A percentile compares a stretch with the other conserved stretches of the same genome.
phyloP scores from a whole-genome alignment of 1,284 basidiomycete genomes.

The Pyrrhoderma noxium region DNA sequence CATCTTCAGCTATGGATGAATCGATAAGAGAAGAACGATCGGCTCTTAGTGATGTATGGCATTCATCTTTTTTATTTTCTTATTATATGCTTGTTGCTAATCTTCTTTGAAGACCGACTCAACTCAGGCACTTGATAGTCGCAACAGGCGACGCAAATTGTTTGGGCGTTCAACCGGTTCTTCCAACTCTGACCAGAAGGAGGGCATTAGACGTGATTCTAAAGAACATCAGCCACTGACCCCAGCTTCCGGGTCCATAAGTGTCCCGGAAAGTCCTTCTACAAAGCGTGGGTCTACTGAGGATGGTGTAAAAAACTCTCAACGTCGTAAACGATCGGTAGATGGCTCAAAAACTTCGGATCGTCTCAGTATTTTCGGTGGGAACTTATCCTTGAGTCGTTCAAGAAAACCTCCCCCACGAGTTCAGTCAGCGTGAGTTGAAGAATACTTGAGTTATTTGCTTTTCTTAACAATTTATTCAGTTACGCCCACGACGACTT shows the following conservation, averaged over 20 bases:
- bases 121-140: constrained; percentile 22
- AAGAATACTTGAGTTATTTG: constrained; percentile 24
- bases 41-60: constrained; percentile 60
- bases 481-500: constrained; percentile 20
- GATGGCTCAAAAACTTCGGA: constrained; percentile 49
- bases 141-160: constrained; percentile 38
- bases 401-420: constrained; percentile 75
- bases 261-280: constrained; percentile 23
- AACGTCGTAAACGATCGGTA: constrained; percentile 41
- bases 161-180: constrained; percentile 45
- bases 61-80: constrained; percentile 6
- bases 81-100: constrained; percentile 7
- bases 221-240: constrained; percentile 27
- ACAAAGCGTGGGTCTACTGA: constrained; percentile 24
- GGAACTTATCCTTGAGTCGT: constrained; percentile 53
- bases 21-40: constrained; percentile 40
- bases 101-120: constrained; percentile 37
- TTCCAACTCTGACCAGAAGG: constrained; percentile 25
- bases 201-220: constrained; percentile 31
- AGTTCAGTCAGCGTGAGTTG: constrained; percentile 44
- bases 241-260: constrained; percentile 21
- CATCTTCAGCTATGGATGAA: constrained; percentile 8
- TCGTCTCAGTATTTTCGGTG: constrained; percentile 74
- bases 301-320: constrained; percentile 24
- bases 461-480: constrained; percentile 21